Evolutionary conservation across 371 early-diverging fungal genomes (phyloP), one percentile per base, ranked within the genome.

Genomic region (Coemansia sp.): DNA sequence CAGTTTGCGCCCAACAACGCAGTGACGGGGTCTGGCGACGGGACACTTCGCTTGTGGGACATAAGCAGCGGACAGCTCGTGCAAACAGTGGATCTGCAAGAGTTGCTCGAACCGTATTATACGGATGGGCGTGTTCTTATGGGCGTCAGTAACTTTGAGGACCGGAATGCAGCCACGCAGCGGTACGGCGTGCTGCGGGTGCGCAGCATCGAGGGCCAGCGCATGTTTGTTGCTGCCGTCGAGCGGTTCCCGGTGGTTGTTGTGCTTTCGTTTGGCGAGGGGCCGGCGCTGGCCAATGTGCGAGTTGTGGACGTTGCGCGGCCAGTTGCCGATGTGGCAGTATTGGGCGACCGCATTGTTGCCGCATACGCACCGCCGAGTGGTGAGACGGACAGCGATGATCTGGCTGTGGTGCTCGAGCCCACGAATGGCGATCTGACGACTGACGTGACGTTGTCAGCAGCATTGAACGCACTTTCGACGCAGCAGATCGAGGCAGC

Each of bases 11-110:
- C 84, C 4, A 66, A 78, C 12, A 64, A 12, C 9, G 68, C 65
- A 0, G 61, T 85, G 9, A 94, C 95, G 18, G 94, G 92, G 26
- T 93, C 95, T 53, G 98, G 98, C 53, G 98, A 97, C 80, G 86
- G 86, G 51, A 86, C 85, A 4, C 54, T 96, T 9, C 84, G 90
- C 26, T 72, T 92, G 11, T 97, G 96, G 96, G 85, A 94, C 5
- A 11, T 79, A 3, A 33, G 20, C 2, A 56, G 44, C n/a, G 78
- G 78, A 20, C 33, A 25, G 39, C 67, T 78, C 20, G 33, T 72
- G 14, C 73, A 77, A 59, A 78, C 78, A 0, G 59, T 84, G 42
- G 67, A 75, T 63, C 80, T 82, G 12, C 68, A 75, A 47, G 66
- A 72, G 28, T 54, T 75, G 18, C 64, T 84, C 42, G 75, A 69